Conservation (phyloP, 2,329 filamentous ascomycete genomes). For the Fusarium irregulare region DNA sequence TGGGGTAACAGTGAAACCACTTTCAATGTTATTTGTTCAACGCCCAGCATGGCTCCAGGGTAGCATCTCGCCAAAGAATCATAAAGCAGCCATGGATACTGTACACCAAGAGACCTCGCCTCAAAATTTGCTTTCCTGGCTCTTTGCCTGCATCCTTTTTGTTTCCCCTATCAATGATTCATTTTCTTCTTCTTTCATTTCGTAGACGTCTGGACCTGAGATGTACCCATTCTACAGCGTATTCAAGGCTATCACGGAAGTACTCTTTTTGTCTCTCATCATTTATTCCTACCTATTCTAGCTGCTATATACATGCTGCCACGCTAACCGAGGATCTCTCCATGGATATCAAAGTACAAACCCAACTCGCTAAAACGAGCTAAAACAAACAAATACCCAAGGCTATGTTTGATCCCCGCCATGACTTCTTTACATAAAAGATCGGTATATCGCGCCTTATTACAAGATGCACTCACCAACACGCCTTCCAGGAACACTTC, state of each 20-base stretch:
- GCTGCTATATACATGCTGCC: neutral
- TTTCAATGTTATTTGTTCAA: constrained; percentile 1
- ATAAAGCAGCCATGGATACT: neutral
- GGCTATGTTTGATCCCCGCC: neutral
- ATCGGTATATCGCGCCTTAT: constrained; percentile 14
- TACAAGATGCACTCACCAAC: constrained; percentile 30
- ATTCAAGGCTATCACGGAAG: neutral
- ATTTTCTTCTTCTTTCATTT: neutral
- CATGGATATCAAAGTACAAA: constrained; percentile 13
- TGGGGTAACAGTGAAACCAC: constrained; percentile 1
- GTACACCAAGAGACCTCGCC: neutral
- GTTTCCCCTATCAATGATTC: neutral
- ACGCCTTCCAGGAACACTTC: neutral
- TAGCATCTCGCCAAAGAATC: neutral
- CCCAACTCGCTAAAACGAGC: constrained; percentile 12
- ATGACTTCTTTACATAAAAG: constrained; percentile 16
- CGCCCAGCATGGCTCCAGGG: neutral
- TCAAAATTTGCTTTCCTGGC: neutral
- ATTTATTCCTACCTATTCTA: neutral
- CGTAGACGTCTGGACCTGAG: too few relatives aligned
- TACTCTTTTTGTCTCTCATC: neutral
- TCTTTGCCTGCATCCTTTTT: neutral
- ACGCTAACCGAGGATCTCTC: neutral
- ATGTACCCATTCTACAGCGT: neutral
- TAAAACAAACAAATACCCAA: constrained; percentile 3